Conservation (phyloP, 228 moss, liverwort and hornwort genomes). For the Sphagnum fallax region DNA sequence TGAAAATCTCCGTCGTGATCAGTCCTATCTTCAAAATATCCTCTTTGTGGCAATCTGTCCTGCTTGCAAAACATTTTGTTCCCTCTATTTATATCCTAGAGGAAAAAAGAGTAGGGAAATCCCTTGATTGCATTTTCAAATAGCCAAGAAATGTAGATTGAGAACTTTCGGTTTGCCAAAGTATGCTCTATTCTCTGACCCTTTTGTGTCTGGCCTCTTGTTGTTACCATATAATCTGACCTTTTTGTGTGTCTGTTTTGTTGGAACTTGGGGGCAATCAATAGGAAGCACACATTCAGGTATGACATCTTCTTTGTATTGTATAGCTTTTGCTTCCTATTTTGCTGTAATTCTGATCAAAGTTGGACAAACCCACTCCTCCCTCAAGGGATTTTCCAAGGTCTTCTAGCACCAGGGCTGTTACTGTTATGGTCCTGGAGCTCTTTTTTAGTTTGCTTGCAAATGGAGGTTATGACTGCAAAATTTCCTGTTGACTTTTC, state of each 20-base stretch:
- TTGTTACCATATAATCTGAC: no score
- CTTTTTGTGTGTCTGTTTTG: no score
- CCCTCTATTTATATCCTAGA: neutral
- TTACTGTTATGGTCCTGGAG: neutral
- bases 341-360: no score
- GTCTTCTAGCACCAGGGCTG: no score
- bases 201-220: no score
- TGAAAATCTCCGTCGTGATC: neutral
- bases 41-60: neutral
- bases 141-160: no score
- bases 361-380: neutral
- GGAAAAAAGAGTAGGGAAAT: neutral
- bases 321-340: no score
- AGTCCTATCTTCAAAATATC: neutral
- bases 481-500: neutral
- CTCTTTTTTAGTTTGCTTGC: neutral
- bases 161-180: no score
- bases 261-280: no score
- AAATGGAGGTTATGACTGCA: neutral
- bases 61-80: neutral
- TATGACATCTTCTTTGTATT: no score
- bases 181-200: no score
- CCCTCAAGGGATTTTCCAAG: neutral
- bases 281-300: no score
- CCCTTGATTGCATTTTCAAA: neutral